Evolutionary conservation across 148 eudicot species (phyloP), one percentile per base, ranked within the genome.

Genomic region (Cornus suecica): DNA sequence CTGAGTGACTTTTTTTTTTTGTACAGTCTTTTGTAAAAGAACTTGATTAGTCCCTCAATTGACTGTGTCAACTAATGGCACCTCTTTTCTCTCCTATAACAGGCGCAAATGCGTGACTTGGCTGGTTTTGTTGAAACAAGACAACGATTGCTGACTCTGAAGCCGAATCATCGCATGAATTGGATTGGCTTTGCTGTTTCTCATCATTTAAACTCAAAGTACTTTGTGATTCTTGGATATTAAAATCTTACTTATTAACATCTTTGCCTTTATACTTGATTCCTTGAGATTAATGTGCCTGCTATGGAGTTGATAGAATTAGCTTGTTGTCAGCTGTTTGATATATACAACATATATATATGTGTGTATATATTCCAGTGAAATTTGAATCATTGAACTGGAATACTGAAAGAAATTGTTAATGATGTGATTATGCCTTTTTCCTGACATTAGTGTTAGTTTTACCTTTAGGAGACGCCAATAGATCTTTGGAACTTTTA

Each of bases 101-200:
- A 96, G 99, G 98, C 99, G 70, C 99, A 96, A 84, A 96, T 93
- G 97, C 97, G 99, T 18, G 98, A 96, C 82, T 87, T 96, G 92
- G 64, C 86, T 54, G 99, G 98, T 65, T 96, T 93, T 84, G 97
- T 96, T 74, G 99, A 96, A 83, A 96, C 99, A 52, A 91, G 99
- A 85, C 99, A 93, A 83, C 97, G 88, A 64, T 86, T 96, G 76
- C 85, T 96, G 87, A 96, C 92, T 75, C 80, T 96, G 85, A 96
- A 96, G 80, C 95, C 98, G 70, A 93, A 96, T 88, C 97, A 93
- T 84, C 98, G 99, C 63, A 96, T 96, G 99, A 96, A 96, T 78
- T 96, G 99, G 99, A 96, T 96, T 71, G 98, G 99, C 28, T 96
- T 93, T 84, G 94, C 99, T 28, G 98, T 93, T 79, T 72, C 99